Evolutionary conservation across 2,329 filamentous ascomycete species (phyloP).

Genomic region (Talaromyces sp.): DNA sequence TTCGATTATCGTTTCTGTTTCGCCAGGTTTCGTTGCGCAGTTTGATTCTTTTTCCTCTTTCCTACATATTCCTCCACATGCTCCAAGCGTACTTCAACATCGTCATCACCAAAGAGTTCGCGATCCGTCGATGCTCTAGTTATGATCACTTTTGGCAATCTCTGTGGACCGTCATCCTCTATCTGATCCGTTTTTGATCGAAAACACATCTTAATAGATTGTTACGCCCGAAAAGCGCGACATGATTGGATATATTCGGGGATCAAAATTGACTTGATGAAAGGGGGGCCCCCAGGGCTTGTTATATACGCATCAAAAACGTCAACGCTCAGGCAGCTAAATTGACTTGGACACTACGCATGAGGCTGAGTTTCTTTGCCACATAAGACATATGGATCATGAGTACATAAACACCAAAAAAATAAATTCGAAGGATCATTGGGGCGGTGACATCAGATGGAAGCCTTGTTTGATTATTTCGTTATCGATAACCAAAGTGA

Average conservation of each 20-base stretch:
- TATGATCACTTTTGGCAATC: constrained; percentile 2
- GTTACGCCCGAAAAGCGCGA: neutral
- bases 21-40: neutral
- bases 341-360: neutral
- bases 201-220: neutral
- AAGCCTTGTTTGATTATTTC: neutral
- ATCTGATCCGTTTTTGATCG: neutral
- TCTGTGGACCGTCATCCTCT: neutral
- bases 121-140: constrained; percentile 7
- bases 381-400: neutral
- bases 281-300: neutral
- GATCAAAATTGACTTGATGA: neutral
- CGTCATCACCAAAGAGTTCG: neutral
- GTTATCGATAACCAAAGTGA: neutral
- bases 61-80: neutral
- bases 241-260: neutral
- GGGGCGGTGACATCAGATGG: neutral
- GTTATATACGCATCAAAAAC: neutral
- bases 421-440: neutral
- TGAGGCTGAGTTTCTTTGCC: neutral
- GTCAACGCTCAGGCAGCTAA: neutral
- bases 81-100: neutral
- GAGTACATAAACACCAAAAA: neutral
- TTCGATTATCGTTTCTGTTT: constrained; percentile 35
- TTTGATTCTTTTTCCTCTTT: constrained; percentile 2